phyloP scores from a whole-genome alignment of 805 yeast genomes.

The Metschnikowia lochheadii region DNA sequence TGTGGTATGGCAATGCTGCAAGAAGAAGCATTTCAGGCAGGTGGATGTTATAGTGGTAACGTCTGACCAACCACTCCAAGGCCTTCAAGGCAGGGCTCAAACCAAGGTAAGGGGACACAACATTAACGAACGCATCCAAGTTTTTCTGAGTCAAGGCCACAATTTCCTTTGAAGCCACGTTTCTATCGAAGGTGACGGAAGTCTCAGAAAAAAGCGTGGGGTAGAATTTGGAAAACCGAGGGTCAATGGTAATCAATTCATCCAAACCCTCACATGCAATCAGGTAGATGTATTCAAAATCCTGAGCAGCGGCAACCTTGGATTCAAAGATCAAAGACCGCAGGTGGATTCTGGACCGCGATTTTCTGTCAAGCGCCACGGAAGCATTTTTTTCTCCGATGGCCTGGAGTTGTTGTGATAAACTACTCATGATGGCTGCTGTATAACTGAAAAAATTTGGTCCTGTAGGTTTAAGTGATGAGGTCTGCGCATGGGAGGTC shows the following conservation, averaged over 20 bases:
- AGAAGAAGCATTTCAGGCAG: constrained; percentile 71
- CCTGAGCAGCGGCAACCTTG: constrained; percentile 89
- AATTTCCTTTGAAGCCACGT: constrained; percentile 75
- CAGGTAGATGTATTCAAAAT: constrained; percentile 74
- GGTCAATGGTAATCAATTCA: constrained; percentile 67
- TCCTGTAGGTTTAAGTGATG: neutral
- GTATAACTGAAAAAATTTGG: neutral
- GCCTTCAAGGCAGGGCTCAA: constrained; percentile 75
- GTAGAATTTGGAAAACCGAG: constrained; percentile 67
- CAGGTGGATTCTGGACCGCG: constrained; percentile 81
- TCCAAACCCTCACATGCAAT: constrained; percentile 72
- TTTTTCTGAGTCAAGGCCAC: constrained; percentile 70
- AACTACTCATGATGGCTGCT: constrained; percentile 43
- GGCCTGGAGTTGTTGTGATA: constrained; percentile 77
- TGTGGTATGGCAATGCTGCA: constrained; percentile 77
- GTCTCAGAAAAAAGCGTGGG: constrained; percentile 78
- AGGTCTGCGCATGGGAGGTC: neutral
- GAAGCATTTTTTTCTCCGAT: constrained; percentile 63
- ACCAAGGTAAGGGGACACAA: constrained; percentile 73
- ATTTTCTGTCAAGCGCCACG: constrained; percentile 79
- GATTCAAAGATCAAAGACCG: constrained; percentile 85
- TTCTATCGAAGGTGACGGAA: constrained; percentile 74
- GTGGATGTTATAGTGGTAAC: constrained; percentile 79
- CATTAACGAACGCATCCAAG: constrained; percentile 65
- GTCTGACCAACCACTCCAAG: constrained; percentile 90